Evolutionary conservation across 805 yeast genomes (phyloP).

Genomic region (Wickerhamiella qilinensis): DNA sequence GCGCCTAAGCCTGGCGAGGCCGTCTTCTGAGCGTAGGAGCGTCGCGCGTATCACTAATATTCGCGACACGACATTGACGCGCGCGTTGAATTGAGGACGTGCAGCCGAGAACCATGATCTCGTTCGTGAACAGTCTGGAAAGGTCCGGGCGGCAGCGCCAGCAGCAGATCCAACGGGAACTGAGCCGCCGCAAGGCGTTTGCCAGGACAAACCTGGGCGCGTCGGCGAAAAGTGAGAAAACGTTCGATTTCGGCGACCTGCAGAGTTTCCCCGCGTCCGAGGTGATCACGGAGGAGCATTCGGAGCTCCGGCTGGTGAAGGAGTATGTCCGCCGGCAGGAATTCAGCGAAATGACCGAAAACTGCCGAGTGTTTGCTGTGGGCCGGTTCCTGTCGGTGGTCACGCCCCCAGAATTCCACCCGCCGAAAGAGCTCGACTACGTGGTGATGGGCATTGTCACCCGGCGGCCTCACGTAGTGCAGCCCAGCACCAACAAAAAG

Average conservation of each 20-base stretch:
- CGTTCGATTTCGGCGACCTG: neutral
- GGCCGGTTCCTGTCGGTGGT: constrained; percentile 49
- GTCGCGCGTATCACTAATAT: no score
- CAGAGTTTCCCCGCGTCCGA: neutral
- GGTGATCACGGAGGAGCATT: neutral
- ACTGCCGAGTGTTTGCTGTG: constrained; percentile 40
- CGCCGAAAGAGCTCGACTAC: constrained; percentile 64
- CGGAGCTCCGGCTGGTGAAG: constrained; percentile 1
- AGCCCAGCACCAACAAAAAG: constrained; percentile 26
- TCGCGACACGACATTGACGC: no score
- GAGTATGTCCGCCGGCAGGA: constrained; percentile 26
- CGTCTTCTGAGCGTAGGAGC: no score
- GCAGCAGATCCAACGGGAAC: neutral
- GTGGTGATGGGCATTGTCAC: constrained; percentile 58
- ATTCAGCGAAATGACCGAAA: constrained; percentile 27
- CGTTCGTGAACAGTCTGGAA: no score
- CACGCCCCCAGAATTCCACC: constrained; percentile 46
- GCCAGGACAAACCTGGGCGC: constrained; percentile 1
- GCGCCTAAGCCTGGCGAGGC: no score
- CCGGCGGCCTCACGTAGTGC: constrained; percentile 36
- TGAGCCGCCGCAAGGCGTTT: neutral
- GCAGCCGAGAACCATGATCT: no score
- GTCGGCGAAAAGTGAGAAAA: constrained; percentile 1
- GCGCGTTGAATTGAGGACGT: no score
- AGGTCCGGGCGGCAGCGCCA: neutral